phyloP scores from a whole-genome alignment of 768 basidiomycete species.

The Psilocybe sp. region DNA sequence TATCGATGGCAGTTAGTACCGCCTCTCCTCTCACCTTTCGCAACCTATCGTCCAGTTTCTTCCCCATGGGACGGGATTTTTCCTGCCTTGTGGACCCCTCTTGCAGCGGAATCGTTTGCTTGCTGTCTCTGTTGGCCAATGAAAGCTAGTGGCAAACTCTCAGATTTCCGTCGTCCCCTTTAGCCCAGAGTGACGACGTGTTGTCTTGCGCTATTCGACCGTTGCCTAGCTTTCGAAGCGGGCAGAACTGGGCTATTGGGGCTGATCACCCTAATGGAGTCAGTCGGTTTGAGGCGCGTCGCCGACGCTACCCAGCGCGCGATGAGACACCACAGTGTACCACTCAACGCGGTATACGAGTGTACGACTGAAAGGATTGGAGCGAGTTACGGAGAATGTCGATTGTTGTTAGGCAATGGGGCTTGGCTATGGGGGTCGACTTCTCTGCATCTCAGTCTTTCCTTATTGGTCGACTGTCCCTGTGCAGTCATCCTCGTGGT shows the following conservation, averaged over 20 bases:
- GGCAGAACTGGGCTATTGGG: constrained; percentile 25
- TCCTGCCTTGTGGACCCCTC: constrained; percentile 28
- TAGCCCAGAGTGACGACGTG: background rate
- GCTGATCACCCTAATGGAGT: constrained; percentile 39
- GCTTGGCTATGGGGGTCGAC: background rate
- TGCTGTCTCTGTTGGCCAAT: constrained; percentile 38
- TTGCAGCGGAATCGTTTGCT: constrained; percentile 40
- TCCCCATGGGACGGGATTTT: constrained; percentile 16
- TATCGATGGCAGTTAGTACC: constrained; percentile 99
- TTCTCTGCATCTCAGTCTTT: background rate
- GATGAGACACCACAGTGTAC: constrained; percentile 9
- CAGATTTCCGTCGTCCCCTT: constrained; percentile 9
- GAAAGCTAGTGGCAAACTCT: constrained; percentile 10
- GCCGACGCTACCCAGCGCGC: constrained; percentile 1
- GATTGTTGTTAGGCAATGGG: background rate
- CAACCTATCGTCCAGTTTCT: constrained; percentile 22
- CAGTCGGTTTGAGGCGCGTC: constrained; percentile 19
- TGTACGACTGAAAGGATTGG: background rate
- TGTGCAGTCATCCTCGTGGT: too few relatives aligned
- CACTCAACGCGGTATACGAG: background rate
- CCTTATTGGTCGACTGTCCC: too few relatives aligned
- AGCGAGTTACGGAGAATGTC: background rate
- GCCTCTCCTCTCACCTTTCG: constrained; percentile 45
- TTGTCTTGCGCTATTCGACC: constrained; percentile 17
- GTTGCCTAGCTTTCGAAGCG: constrained; percentile 6